Conservation (phyloP, 169 alveolate species). For the Miamiensis avidus region DNA sequence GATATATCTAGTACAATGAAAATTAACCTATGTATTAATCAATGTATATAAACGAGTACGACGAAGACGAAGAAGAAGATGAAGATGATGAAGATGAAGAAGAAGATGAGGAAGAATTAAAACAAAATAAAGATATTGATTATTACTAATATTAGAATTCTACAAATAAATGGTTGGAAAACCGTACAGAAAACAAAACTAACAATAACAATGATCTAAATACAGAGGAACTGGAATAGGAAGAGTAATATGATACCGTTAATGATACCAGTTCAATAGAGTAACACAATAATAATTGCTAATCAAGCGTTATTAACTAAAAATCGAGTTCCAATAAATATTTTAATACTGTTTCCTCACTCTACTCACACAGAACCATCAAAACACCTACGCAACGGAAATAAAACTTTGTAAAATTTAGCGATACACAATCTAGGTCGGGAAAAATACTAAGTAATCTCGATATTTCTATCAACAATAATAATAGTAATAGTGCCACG, state of each 20-base stretch:
- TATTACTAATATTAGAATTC: background rate
- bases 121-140: background rate
- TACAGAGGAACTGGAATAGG: background rate
- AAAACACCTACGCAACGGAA: background rate
- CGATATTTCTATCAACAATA: no score
- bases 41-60: background rate
- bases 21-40: no score
- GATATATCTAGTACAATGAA: no score
- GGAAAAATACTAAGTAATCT: no score
- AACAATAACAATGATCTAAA: background rate
- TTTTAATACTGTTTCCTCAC: background rate
- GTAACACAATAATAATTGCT: no score
- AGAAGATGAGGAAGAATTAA: background rate
- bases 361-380: no score
- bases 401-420: background rate
- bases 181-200: background rate
- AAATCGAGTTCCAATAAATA: background rate
- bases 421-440: no score
- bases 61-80: background rate
- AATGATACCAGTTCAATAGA: no score
- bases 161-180: background rate
- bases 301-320: background rate
- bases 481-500: no score
- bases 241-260: background rate
- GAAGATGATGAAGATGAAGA: background rate